Base-by-base conservation (phyloP, 2,329 filamentous ascomycete species). In the Talaromyces marneffei region DNA sequence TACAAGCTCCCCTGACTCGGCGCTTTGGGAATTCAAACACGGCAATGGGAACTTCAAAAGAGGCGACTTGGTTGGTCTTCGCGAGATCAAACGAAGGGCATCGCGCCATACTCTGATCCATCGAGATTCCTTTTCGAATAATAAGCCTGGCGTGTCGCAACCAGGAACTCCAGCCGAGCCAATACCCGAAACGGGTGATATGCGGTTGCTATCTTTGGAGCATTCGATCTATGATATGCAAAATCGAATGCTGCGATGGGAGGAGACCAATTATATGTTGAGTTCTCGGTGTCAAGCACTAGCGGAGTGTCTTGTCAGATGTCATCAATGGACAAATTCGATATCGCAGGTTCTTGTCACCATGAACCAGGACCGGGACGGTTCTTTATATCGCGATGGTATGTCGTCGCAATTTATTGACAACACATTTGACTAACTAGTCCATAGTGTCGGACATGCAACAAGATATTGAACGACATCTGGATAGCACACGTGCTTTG, bases 11-110 rank as follows among this genome's bases (percentile, higher is more conserved):
- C 92, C 93, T 12, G 94, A 97, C 71, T 92, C 92, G 20, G 92
- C 93, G 0, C 80, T 99, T 31, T 99, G 94, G 94, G 94, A 99
- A 73, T 99, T 99, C 76, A 97, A 97, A 76, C 94, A 99, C 72
- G 94, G 94, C 58, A 95, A 93, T 70, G 93, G 93, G 58, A 97
- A 90, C 74, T 99, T 99, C 80, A 97, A 96, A 77, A 87, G 92
- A 66, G 94, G 94, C 39, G 93, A 99, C 74, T 80, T 99, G 25
- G 87, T 93, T 56, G 92, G 93, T 7, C 78, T 99, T 64, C 85
- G 94, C 46, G 94, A 99, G 72, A 99, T 99, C 76, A 97, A 97
- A 77, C 88, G 94, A 64, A 86, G 94, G 63, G 93, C 94, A 18
- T 97, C 93, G 37, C 85, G 94, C 64, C 94, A 97, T 77, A 89